A percentile compares a stretch with the other conserved stretches of the same genome.
phyloP scores from a whole-genome alignment of 306 rosid species.

The Cicer cuneatum region DNA sequence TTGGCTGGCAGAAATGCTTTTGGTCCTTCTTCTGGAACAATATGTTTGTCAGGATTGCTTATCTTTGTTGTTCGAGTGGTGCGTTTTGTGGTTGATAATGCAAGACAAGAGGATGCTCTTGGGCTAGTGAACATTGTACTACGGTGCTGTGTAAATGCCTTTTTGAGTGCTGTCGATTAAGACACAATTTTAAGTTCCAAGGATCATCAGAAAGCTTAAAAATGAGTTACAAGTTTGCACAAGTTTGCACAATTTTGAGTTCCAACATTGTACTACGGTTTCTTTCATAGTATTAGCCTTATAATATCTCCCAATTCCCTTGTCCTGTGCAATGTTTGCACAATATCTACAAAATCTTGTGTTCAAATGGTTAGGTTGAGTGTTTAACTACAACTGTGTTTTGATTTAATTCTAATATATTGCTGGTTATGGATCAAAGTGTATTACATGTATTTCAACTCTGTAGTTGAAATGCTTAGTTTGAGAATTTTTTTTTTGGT shows the following conservation, averaged over 20 bases:
- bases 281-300: constrained; percentile 13
- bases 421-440: neutral
- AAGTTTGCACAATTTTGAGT: too few relatives aligned
- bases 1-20: constrained; percentile 82
- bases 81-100: constrained; percentile 82
- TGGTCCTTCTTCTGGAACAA: constrained; percentile 89
- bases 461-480: constrained; percentile 29
- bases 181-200: too few relatives aligned
- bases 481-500: constrained; percentile 31
- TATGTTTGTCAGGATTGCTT: constrained; percentile 91
- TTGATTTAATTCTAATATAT: constrained; percentile 19
- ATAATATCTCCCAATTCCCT: constrained; percentile 15
- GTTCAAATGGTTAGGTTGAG: constrained; percentile 7
- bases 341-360: neutral
- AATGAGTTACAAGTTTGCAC: too few relatives aligned
- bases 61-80: constrained; percentile 72
- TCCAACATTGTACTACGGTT: too few relatives aligned
- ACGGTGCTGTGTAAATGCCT: constrained; percentile 84
- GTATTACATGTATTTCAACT: neutral
- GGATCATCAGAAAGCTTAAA: too few relatives aligned
- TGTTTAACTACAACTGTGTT: neutral
- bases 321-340: neutral
- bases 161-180: constrained; percentile 73
- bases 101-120: constrained; percentile 67
- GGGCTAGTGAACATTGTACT: constrained; percentile 72